These are phyloP conservation scores for Irpex rosettiformis DNA, from an alignment of 1,284 basidiomycete species.

Conservation along the genomic window DNA sequence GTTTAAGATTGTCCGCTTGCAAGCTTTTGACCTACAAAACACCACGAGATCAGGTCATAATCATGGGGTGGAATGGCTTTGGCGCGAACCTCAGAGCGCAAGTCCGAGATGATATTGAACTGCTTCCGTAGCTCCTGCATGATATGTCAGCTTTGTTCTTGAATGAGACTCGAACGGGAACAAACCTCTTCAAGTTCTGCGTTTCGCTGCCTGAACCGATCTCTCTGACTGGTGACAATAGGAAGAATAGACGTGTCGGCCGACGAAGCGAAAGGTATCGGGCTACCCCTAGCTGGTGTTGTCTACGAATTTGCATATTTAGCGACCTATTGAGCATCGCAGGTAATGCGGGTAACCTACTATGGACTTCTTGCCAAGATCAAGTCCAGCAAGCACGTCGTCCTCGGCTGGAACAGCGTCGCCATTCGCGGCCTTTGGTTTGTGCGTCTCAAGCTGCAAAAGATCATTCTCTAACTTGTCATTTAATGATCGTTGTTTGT, in stretches of 20 bases:
- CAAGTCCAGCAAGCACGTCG: constrained; percentile 64
- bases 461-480: constrained; percentile 92
- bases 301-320: constrained; percentile 32
- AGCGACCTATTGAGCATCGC: not conserved
- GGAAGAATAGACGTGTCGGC: constrained; percentile 91
- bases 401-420: constrained; percentile 15
- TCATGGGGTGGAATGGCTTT: not conserved
- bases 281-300: constrained; percentile 43
- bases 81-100: constrained; percentile 71
- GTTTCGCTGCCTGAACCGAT: constrained; percentile 93
- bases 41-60: not conserved
- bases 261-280: constrained; percentile 67
- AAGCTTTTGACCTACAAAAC: constrained; percentile 43
- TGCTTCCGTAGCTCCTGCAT: constrained; percentile 87
- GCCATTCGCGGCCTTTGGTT: constrained; percentile 25
- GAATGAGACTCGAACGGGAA: not conserved
- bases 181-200: constrained; percentile 91
- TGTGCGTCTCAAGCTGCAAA: constrained; percentile 68
- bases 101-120: constrained; percentile 89
- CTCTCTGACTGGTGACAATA: constrained; percentile 95
- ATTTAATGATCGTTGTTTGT: constrained; percentile 76
- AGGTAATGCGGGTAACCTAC: constrained; percentile 15
- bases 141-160: not conserved
- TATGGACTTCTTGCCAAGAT: constrained; percentile 57
- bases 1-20: constrained; percentile 89